Base-by-base conservation (phyloP, 768 basidiomycete species). In the Russula dissimulans region DNA sequence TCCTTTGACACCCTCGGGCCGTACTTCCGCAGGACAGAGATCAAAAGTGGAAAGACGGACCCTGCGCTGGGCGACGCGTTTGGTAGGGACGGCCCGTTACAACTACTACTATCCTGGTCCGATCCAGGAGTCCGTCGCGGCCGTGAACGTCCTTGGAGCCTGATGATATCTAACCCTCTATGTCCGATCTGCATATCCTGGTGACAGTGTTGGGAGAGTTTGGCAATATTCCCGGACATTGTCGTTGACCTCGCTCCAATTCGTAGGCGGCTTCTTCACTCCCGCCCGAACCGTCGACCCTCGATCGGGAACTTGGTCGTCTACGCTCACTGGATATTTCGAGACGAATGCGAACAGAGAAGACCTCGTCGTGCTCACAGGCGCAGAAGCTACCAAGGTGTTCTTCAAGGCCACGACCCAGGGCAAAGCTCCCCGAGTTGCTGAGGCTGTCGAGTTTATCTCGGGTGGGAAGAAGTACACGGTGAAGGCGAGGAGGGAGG, bases 341-440 rank as follows among this genome's bases (percentile, higher is more conserved):
- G 60, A 64, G 42, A 56, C 60, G 8, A 64, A 57, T 53, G 52
- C 50, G 4, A 41, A 64, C 46, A 46, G 60, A 38, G 51, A 63
- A 22, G 2, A 2, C 22, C 22, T 1, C 2, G 22, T 26, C 2
- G 22, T 26, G 22, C 22, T 64, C 36, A 64, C 54, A 1, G 60
- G 63, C n/a, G 63, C 60, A 3, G 55, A 62, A 38, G 63, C 60
- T 15, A 62, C 60, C 36, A 62, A 42, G 32, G 48, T 64, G 29
- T 15, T 57, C 15, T 64, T 64, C 46, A 52, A 48, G 45, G 26
- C 49, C 45, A 29, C 14, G 10, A 17, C 41, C 3, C 15, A 52
- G 65, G 42, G 47, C 9, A 56, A 53, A n/a, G 15, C 54, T 14
- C 59, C 43, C 3, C 54, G 54, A 32, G 75, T 75, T 31, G n/a